Percentiles rank a stretch among this genome's conserved stretches.
These are phyloP conservation scores for Byssoonygena ceratinophila DNA, from an alignment of 2,329 filamentous ascomycete species.

Conservation along the genomic window DNA sequence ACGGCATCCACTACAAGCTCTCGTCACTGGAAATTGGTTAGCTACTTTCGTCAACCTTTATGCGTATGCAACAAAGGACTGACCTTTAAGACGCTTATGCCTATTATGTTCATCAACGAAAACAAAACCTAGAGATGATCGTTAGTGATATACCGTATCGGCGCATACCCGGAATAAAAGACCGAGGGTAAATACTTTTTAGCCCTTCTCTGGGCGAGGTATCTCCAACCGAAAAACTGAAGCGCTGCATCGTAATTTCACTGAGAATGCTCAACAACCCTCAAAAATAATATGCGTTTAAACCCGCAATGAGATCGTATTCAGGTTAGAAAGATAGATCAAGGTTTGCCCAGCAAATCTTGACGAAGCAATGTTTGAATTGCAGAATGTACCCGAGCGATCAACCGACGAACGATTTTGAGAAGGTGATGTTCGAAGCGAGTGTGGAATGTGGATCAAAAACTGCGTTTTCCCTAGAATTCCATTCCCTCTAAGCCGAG, in stretches of 20 bases:
- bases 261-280: slow-evolving; percentile 38
- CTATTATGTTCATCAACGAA: slow-evolving; percentile 98
- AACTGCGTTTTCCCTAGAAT: background rate
- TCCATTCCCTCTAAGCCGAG: background rate
- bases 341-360: background rate
- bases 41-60: background rate
- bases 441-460: background rate
- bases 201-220: slow-evolving; percentile 62
- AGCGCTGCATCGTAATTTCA: slow-evolving; percentile 50
- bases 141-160: slow-evolving; percentile 13
- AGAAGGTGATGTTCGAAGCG: background rate
- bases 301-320: background rate
- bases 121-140: slow-evolving; percentile 67
- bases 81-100: slow-evolving; percentile 92
- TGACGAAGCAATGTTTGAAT: background rate
- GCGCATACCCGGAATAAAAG: background rate
- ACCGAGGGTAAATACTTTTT: slow-evolving; percentile 54
- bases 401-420: background rate
- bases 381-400: background rate
- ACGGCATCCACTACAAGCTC: slow-evolving; percentile 89
- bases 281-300: no score
- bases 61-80: slow-evolving; percentile 12
- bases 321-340: background rate
- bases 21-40: slow-evolving; percentile 59
- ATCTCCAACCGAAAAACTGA: slow-evolving; percentile 60